These are phyloP conservation scores for Yamadazyma membranifaciens DNA, from an alignment of 1,139 yeast species.

Conservation along the genomic window DNA sequence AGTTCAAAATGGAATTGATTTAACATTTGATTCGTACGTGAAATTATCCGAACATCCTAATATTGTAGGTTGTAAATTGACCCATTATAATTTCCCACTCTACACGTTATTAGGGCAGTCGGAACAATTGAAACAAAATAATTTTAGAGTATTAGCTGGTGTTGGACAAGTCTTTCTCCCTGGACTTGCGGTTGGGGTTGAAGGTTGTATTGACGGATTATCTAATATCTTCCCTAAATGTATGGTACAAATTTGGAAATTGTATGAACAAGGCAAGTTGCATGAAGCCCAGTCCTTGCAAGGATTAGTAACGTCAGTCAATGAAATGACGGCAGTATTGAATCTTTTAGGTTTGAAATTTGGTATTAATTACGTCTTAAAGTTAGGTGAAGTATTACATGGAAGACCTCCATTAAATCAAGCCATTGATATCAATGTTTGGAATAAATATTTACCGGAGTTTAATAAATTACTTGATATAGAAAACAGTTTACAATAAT, in stretches of 20 bases:
- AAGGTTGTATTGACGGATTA: constrained; percentile 31
- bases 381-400: constrained; percentile 17
- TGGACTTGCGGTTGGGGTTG: constrained; percentile 20
- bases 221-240: constrained; percentile 41
- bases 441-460: constrained; percentile 11
- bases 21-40: constrained; percentile 35
- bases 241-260: constrained; percentile 32
- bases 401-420: constrained; percentile 20
- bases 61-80: constrained; percentile 40
- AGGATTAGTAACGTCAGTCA: constrained; percentile 36
- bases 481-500: constrained; percentile 13
- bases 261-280: constrained; percentile 26
- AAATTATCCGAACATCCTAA: constrained; percentile 33
- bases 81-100: constrained; percentile 36
- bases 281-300: constrained; percentile 42
- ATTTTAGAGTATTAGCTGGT: constrained; percentile 23
- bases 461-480: constrained; percentile 12
- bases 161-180: constrained; percentile 27
- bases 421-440: constrained; percentile 13
- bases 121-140: constrained; percentile 25
- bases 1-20: constrained; percentile 35
- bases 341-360: constrained; percentile 46
- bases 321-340: constrained; percentile 37
- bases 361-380: constrained; percentile 28
- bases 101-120: constrained; percentile 35